Percentiles rank a stretch among this genome's conserved stretches.
Conservation (phyloP, 1,284 basidiomycete species). For the Ustilago vetiveriae region DNA sequence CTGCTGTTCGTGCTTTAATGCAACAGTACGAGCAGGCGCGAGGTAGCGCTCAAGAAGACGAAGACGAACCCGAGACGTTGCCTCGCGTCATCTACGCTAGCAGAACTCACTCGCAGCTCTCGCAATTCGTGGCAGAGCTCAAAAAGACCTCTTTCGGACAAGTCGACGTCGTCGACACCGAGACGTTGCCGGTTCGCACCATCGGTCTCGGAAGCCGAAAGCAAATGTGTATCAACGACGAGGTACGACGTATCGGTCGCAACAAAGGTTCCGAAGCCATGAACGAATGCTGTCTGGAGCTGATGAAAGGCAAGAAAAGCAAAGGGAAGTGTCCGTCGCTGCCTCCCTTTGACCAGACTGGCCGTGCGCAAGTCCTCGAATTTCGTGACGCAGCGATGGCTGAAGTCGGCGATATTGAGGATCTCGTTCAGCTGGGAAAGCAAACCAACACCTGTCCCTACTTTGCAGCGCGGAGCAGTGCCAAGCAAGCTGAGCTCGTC, state of each 20-base stretch:
- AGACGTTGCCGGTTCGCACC: constrained; percentile 37
- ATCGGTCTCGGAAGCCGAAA: constrained; percentile 81
- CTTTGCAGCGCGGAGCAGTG: constrained; percentile 86
- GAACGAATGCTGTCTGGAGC: constrained; percentile 89
- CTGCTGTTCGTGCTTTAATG: constrained; percentile 83
- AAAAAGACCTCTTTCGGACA: constrained; percentile 74
- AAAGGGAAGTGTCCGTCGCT: constrained; percentile 75
- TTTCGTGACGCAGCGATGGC: constrained; percentile 84
- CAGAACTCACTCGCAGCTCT: constrained; percentile 91
- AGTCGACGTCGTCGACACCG: constrained; percentile 38
- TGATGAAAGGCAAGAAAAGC: constrained; percentile 72
- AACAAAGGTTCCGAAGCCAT: constrained; percentile 74
- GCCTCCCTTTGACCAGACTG: constrained; percentile 71
- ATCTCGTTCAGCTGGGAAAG: constrained; percentile 80
- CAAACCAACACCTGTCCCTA: constrained; percentile 83
- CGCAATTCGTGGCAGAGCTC: constrained; percentile 88
- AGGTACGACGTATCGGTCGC: constrained; percentile 72
- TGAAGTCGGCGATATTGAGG: constrained; percentile 91
- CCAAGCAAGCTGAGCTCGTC: constrained; percentile 90
- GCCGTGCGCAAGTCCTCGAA: constrained; percentile 74
- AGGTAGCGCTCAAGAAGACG: constrained; percentile 41
- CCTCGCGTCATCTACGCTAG: constrained; percentile 85
- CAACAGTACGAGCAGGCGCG: constrained; percentile 67
- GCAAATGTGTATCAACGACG: constrained; percentile 91
- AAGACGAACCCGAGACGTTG: constrained; percentile 63